Evolutionary conservation across 2,329 filamentous ascomycete genomes (phyloP).

Genomic region (Diplocarpon mali): DNA sequence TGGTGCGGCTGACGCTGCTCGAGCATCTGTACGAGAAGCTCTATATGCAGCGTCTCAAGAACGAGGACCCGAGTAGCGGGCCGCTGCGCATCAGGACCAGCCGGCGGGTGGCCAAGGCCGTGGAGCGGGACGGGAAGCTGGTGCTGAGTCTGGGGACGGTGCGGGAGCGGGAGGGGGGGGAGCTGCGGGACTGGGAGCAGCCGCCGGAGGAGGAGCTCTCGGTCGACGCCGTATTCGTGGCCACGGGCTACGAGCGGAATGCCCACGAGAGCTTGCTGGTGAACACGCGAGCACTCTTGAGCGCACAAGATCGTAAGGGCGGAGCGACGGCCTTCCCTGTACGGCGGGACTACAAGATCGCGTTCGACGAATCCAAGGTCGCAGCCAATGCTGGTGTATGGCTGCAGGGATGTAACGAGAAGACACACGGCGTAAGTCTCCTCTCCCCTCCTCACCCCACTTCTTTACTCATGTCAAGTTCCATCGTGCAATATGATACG

Average conservation of each 20-base stretch:
- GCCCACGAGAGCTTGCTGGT: constrained; percentile 69
- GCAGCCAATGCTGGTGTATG: constrained; percentile 64
- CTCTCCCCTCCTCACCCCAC: not conserved
- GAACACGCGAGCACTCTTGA: constrained; percentile 54
- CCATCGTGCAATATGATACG: not conserved
- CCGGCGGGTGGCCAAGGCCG: constrained; percentile 41
- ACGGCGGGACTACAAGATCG: constrained; percentile 65
- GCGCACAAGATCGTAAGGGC: constrained; percentile 26
- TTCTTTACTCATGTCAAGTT: not conserved
- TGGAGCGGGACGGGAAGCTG: too few species aligned
- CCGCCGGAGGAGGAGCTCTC: constrained; percentile 36
- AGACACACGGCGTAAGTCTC: constrained; percentile 72
- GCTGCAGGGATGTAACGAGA: constrained; percentile 90
- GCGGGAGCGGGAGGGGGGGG: constrained; percentile 26
- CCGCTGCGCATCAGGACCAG: constrained; percentile 68
- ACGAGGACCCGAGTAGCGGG: constrained; percentile 61
- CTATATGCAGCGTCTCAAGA: constrained; percentile 71
- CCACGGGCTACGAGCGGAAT: constrained; percentile 74
- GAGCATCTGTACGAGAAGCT: constrained; percentile 80
- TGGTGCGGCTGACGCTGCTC: constrained; percentile 82
- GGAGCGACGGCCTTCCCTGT: constrained; percentile 37
- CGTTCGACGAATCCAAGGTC: constrained; percentile 58
- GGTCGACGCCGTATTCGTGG: constrained; percentile 71
- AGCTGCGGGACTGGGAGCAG: too few species aligned
- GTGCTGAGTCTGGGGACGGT: too few species aligned